Conservation (phyloP, 2,329 filamentous ascomycete species). For the Blastomyces parvus region DNA sequence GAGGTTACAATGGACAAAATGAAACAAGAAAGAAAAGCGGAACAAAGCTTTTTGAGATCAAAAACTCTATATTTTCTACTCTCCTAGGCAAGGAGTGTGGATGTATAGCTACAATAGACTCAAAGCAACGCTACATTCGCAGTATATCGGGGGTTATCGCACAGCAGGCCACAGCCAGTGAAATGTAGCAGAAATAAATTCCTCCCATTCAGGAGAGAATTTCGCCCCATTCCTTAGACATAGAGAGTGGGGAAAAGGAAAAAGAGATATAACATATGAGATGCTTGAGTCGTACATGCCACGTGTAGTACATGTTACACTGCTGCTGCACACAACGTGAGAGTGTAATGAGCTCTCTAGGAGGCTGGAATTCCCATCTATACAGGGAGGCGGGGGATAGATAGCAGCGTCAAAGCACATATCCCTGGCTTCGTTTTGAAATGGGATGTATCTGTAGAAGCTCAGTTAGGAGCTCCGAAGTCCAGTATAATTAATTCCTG, state of each 20-base stretch:
- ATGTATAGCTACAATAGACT: neutral
- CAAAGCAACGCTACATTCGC: neutral
- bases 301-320: neutral
- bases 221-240: too few relatives aligned
- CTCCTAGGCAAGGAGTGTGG: neutral
- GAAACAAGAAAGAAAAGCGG: neutral
- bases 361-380: too few relatives aligned
- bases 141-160: neutral
- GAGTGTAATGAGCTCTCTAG: too few relatives aligned
- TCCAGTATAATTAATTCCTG: too few relatives aligned
- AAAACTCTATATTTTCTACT: neutral
- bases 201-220: too few relatives aligned
- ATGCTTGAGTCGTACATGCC: neutral
- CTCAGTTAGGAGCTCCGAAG: too few relatives aligned
- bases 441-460: neutral
- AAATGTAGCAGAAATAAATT: neutral
- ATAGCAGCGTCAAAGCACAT: too few relatives aligned
- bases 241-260: neutral
- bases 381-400: too few relatives aligned
- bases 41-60: neutral
- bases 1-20: neutral
- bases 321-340: neutral
- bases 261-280: neutral
- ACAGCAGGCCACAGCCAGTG: neutral
- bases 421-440: neutral